Evolutionary conservation across 805 yeast genomes (phyloP).

Genomic region (Lachancea thermotolerans): DNA sequence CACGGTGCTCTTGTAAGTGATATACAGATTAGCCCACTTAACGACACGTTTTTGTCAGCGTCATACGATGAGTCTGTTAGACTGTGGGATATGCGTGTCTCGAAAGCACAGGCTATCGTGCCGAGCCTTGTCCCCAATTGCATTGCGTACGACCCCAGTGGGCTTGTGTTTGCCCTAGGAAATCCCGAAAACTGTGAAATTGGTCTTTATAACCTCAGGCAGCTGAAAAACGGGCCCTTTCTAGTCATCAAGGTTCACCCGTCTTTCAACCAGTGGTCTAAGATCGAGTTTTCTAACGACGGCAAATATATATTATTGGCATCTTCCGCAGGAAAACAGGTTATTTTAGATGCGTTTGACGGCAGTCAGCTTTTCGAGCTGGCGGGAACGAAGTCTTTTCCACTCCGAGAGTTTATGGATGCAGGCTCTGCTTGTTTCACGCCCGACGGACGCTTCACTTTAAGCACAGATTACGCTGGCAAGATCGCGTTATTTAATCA

Average conservation of each 20-base stretch:
- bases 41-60: constrained; percentile 58
- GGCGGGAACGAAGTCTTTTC: constrained; percentile 43
- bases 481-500: constrained; percentile 49
- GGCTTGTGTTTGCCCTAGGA: constrained; percentile 70
- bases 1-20: constrained; percentile 72
- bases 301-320: constrained; percentile 59
- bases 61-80: constrained; percentile 75
- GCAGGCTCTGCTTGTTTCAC: constrained; percentile 54
- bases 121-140: constrained; percentile 49
- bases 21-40: constrained; percentile 65
- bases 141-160: constrained; percentile 77
- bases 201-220: constrained; percentile 55
- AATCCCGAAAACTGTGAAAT: constrained; percentile 38
- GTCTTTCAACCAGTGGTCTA: constrained; percentile 43
- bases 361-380: constrained; percentile 46
- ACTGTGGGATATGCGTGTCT: constrained; percentile 76
- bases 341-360: constrained; percentile 62
- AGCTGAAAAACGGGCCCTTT: constrained; percentile 54
- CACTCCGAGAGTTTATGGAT: constrained; percentile 39
- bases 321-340: constrained; percentile 49
- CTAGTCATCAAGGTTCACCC: constrained; percentile 36
- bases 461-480: constrained; percentile 55
- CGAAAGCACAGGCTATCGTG: constrained; percentile 57
- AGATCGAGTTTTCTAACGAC: constrained; percentile 72
- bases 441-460: constrained; percentile 59